Evolutionary conservation across 805 yeast genomes (phyloP), one percentile per base, ranked within the genome.

Genomic region (Naumovozyma baii): DNA sequence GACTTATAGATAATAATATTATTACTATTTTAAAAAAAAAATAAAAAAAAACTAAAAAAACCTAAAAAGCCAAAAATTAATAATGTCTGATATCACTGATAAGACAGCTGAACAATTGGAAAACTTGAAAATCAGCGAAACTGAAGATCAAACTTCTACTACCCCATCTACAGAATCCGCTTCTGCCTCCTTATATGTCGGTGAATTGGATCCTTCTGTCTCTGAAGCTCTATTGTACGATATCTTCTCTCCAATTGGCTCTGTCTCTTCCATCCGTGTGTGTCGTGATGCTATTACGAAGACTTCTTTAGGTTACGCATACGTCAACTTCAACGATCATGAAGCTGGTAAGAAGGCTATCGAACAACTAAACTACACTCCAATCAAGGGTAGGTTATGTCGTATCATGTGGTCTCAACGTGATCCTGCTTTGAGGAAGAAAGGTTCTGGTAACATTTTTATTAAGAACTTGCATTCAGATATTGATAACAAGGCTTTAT

Each of bases 381-480:
- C 78, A 59, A 80, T 92, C 70, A 88, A 88, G 68, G 96, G 96
- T 61, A 85, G 82, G 61, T 87, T 96, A 59, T 87, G 96, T 72
- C 86, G 98, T 70, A 90, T 92, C 73, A 92, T 92, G 97, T 87
- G 97, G 96, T 87, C 96, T 53, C 97, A 92, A 74, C 86, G 97
- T 72, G 97, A 92, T 66, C 97, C 98, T 50, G 76, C 95, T 47
- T 67, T 80, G 59, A 84, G 98, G 76, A 85, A 81, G 75, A 80
- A 80, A 62, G 96, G 96, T 66, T 82, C 85, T 49, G 96, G 96
- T 61, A 92, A 92, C 77, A 80, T 92, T 52, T 92, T 83, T 78
- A 90, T 92, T 73, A 92, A 92, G 80, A 92, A 92, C 78, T 79
- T 92, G 70, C 96, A 90, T 68, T 94, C 95, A 46, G 95, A 85